Percentiles rank a stretch among this genome's conserved stretches.
phyloP scores from a whole-genome alignment of 495 filamentous ascomycete genomes.

The Tetracladium setigerum region DNA sequence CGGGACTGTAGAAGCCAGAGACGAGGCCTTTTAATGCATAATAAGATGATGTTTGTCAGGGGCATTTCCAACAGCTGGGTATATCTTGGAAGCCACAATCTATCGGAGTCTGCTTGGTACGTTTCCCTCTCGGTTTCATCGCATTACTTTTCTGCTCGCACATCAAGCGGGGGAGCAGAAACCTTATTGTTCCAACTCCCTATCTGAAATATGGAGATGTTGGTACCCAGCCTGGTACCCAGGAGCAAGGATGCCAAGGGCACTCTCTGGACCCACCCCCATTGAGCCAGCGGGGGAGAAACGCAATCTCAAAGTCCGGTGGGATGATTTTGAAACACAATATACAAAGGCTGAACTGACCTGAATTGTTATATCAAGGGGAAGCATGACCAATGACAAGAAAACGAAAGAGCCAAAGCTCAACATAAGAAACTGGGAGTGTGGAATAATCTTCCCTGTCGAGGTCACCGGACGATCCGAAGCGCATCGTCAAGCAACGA shows the following conservation, averaged over 20 bases:
- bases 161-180: background rate
- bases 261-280: too few relatives aligned
- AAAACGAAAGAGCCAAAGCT: slow-evolving; percentile 58
- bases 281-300: too few relatives aligned
- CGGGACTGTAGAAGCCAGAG: slow-evolving; percentile 67
- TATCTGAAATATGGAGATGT: too few relatives aligned
- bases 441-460: slow-evolving; percentile 69
- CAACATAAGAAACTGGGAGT: slow-evolving; percentile 93
- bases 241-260: too few relatives aligned
- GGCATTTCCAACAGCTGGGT: slow-evolving; percentile 47
- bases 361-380: slow-evolving; percentile 35
- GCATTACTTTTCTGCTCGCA: background rate
- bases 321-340: too few relatives aligned
- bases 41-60: slow-evolving; percentile 71
- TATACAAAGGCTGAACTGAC: too few relatives aligned
- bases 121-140: slow-evolving; percentile 18
- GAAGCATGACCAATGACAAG: slow-evolving; percentile 62
- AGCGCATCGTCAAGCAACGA: background rate
- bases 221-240: too few relatives aligned
- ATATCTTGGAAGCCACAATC: slow-evolving; percentile 88
- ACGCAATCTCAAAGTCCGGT: too few relatives aligned
- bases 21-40: slow-evolving; percentile 73
- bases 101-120: slow-evolving; percentile 89
- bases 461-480: background rate
- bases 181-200: too few relatives aligned